Base-by-base conservation (phyloP, 2,329 filamentous ascomycete species). In the Aspergillus sp. region DNA sequence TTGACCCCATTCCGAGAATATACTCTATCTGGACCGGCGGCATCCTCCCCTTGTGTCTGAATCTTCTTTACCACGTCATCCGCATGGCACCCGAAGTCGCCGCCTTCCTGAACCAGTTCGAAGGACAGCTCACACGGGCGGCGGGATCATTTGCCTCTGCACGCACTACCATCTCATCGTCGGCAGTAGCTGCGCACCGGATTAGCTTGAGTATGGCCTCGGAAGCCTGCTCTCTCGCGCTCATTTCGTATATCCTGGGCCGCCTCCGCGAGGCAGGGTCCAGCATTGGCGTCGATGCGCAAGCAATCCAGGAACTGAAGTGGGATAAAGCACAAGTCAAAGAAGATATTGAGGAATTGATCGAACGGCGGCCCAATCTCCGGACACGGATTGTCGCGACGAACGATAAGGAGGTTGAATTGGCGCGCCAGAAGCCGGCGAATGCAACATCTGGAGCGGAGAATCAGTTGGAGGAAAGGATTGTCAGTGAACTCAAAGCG, bases 11-110 rank as follows among this genome's bases (percentile, higher is more conserved):
- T 13, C 80, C 85, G 3, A 86, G 93, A 24, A 86, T 96, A 69
- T 96, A 96, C 77, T 84, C 84, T 52, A 93, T 98, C 68, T 99
- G 95, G 95, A 86, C 87, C 19, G 89, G 90, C 64, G 95, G 91
- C 1, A 84, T 98, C 57, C 80, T 99, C 3, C 95, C 95, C 0
- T 79, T 99, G 17, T 88, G 93, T 59, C 83, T 99, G 45, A 98
- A 98, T 72, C 81, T 99, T 27, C 83, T 99, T 19, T 86, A 89
- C 58, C 86, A 90, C 11, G 86, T 99, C 17, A 91, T 92, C 11
- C 83, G 87, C 1, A 89, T 90, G 2, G 93, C 92, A 0, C 86
- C 88, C 0, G 95, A 99, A 73, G 86, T 98, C 5, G 85, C 89
- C 0, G 87, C 88, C 57, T 96, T 98, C 70, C 82, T 99, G 27